These are phyloP conservation scores for Puccinia novopanici DNA, from an alignment of 1,284 basidiomycete species.

Conservation along the genomic window DNA sequence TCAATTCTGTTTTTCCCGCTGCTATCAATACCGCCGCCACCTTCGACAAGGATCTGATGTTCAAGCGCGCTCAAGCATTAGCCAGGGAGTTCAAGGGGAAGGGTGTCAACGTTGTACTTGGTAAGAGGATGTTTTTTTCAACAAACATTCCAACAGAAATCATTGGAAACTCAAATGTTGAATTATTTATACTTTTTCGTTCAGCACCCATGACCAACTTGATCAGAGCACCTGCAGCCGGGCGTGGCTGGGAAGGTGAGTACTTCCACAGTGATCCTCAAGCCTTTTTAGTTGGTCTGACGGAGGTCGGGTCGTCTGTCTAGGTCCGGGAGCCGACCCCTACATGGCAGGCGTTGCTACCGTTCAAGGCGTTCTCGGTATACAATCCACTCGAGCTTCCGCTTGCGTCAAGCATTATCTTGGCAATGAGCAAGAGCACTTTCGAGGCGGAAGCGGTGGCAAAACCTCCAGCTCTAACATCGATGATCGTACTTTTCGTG, in stretches of 20 bases:
- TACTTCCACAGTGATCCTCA: conserved; percentile 19
- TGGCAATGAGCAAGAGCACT: conserved; percentile 58
- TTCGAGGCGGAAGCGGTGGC: conserved; percentile 52
- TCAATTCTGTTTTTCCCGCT: conserved; percentile 57
- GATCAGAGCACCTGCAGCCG: conserved; percentile 54
- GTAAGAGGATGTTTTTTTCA: conserved; percentile 36
- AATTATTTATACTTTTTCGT: conserved; percentile 29
- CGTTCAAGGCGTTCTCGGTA: conserved; percentile 54
- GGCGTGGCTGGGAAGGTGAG: conserved; percentile 56
- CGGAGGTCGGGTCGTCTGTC: background rate
- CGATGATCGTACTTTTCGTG: conserved; percentile 56
- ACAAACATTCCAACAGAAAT: background rate
- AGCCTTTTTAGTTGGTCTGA: conserved; percentile 51
- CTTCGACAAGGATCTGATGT: conserved; percentile 56
- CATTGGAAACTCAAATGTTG: background rate
- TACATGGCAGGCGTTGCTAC: conserved; percentile 57
- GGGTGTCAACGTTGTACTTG: conserved; percentile 58
- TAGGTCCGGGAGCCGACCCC: conserved; percentile 51
- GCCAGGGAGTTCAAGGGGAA: conserved; percentile 57
- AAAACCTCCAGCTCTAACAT: conserved; percentile 53
- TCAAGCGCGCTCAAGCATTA: conserved; percentile 56
- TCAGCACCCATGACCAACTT: conserved; percentile 55
- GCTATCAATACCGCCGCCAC: conserved; percentile 57
- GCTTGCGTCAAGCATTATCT: conserved; percentile 58
- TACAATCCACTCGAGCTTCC: conserved; percentile 57